A percentile compares a stretch with the other conserved stretches of the same genome.
These are phyloP conservation scores for Eimeria acervulina DNA, from an alignment of 169 alveolate species.

Conservation along the genomic window DNA sequence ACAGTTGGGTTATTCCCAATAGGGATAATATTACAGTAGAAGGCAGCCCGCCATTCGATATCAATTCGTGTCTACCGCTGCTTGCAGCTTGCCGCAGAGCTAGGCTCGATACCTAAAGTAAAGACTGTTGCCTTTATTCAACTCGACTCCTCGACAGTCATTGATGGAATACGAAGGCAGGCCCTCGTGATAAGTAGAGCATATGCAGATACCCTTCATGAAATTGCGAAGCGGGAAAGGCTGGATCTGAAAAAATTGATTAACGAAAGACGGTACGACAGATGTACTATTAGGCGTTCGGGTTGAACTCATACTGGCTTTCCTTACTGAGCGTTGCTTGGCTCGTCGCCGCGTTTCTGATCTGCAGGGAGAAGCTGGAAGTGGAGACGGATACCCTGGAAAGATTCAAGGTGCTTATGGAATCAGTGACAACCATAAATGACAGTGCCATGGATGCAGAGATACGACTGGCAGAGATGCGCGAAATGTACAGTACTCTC, in stretches of 20 bases:
- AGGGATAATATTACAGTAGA: neutral
- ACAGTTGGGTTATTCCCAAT: neutral
- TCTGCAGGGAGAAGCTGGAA: slow-evolving; percentile 87
- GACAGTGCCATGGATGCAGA: slow-evolving; percentile 95
- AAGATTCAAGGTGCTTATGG: slow-evolving; percentile 90
- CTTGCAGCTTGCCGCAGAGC: slow-evolving; percentile 81
- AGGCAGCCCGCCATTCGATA: neutral
- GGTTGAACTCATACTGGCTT: neutral
- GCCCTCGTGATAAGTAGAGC: slow-evolving; percentile 86
- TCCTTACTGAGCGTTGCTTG: no score
- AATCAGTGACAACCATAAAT: slow-evolving; percentile 91
- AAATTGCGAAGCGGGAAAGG: slow-evolving; percentile 83
- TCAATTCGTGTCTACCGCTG: neutral
- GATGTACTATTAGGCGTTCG: slow-evolving; percentile 65
- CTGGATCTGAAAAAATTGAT: slow-evolving; percentile 37
- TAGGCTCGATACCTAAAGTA: slow-evolving; percentile 59
- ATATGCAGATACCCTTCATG: slow-evolving; percentile 85
- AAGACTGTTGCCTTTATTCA: slow-evolving; percentile 87
- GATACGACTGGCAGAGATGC: slow-evolving; percentile 92
- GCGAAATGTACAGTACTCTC: slow-evolving; percentile 95
- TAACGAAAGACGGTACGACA: slow-evolving; percentile 67
- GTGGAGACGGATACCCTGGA: slow-evolving; percentile 93
- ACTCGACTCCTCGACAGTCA: slow-evolving; percentile 86
- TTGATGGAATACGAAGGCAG: slow-evolving; percentile 85
- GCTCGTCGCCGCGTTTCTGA: neutral